phyloP scores from a whole-genome alignment of 2,329 filamentous ascomycete genomes.

The Leptographium galeiforme region DNA sequence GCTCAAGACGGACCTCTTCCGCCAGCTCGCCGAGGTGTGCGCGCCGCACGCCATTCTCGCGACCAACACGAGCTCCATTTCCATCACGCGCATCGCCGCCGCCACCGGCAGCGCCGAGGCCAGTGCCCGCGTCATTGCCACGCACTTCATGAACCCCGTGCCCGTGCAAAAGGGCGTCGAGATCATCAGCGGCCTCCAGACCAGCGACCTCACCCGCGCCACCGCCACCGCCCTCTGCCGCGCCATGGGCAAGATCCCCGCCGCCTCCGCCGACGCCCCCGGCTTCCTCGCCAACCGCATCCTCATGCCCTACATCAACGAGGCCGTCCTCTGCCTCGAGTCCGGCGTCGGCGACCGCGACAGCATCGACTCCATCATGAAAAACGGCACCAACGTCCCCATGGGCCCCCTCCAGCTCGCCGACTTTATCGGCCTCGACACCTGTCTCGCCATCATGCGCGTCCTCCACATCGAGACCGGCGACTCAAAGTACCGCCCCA shows the following conservation, averaged over 20 bases:
- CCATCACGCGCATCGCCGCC: conserved; percentile 89
- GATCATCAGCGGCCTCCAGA: conserved; percentile 91
- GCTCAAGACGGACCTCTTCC: conserved; percentile 81
- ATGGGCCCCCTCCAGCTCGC: conserved; percentile 92
- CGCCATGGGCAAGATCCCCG: conserved; percentile 85
- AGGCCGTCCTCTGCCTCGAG: conserved; percentile 91
- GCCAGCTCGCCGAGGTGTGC: conserved; percentile 66
- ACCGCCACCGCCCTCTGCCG: conserved; percentile 76
- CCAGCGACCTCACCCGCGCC: conserved; percentile 66
- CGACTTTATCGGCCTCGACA: conserved; percentile 95
- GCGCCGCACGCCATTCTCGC: conserved; percentile 79
- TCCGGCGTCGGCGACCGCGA: conserved; percentile 80
- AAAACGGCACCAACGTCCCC: conserved; percentile 95
- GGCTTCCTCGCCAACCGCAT: conserved; percentile 96
- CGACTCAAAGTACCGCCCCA: conserved; percentile 89
- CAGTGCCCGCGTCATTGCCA: conserved; percentile 80
- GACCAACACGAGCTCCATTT: conserved; percentile 98
- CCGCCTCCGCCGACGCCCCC: conserved; percentile 75
- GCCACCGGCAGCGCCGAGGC: conserved; percentile 65
- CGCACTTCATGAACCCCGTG: conserved; percentile 99
- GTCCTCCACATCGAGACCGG: conserved; percentile 84
- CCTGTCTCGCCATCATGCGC: conserved; percentile 93
- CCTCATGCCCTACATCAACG: conserved; percentile 98
- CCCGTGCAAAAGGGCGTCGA: conserved; percentile 95
- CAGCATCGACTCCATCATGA: conserved; percentile 96